phyloP scores from a whole-genome alignment of 2,329 filamentous ascomycete genomes.

The Cladophialophora chaetospira region DNA sequence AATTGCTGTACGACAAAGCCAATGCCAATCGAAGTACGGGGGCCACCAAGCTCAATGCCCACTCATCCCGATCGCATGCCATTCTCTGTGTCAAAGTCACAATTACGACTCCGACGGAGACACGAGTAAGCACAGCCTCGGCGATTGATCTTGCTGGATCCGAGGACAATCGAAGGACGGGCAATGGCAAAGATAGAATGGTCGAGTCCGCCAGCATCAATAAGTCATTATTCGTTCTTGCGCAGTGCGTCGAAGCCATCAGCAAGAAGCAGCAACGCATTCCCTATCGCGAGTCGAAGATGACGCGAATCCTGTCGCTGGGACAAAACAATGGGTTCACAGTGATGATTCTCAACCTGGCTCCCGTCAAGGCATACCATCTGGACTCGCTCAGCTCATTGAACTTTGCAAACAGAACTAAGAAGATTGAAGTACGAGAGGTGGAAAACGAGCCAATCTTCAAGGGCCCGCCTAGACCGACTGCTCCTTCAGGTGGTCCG shows the following conservation, averaged over 20 bases:
- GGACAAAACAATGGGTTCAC: conserved; percentile 95
- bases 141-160: conserved; percentile 95
- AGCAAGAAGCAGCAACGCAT: conserved; percentile 73
- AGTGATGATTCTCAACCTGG: conserved; percentile 93
- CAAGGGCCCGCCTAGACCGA: conserved; percentile 68
- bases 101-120: conserved; percentile 69
- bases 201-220: conserved; percentile 98
- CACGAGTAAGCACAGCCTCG: conserved; percentile 78
- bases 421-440: conserved; percentile 93
- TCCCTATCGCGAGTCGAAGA: conserved; percentile 92
- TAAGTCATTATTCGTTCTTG: conserved; percentile 92
- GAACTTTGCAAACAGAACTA: conserved; percentile 92
- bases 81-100: conserved; percentile 88
- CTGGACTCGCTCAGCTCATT: conserved; percentile 90
- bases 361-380: conserved; percentile 88
- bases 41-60: conserved; percentile 85
- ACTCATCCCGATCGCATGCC: conserved; percentile 86
- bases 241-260: conserved; percentile 94
- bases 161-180: conserved; percentile 91
- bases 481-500: conserved; percentile 44
- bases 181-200: conserved; percentile 88
- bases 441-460: conserved; percentile 94
- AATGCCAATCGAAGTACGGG: conserved; percentile 89
- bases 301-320: conserved; percentile 89
- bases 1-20: conserved; percentile 84